Evolutionary conservation across 768 basidiomycete genomes (phyloP).

Genomic region (Pleurotus ostreatus): DNA sequence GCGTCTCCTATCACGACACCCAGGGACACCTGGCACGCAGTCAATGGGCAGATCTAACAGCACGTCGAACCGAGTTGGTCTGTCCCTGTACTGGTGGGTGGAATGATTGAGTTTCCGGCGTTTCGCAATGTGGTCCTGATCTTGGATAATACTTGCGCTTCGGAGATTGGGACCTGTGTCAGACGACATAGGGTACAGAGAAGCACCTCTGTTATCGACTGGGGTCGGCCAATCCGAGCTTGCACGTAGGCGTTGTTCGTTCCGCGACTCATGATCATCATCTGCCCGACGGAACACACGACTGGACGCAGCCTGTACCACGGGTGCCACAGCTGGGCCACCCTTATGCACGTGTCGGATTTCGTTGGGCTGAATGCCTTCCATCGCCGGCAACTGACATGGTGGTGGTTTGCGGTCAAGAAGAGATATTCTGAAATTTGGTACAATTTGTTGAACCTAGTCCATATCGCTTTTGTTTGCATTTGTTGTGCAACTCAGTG

Average conservation of each 20-base stretch:
- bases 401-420: no score
- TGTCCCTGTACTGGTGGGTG: background rate
- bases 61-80: slow-evolving; percentile 3
- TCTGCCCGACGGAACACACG: background rate
- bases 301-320: background rate
- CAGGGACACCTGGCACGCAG: background rate
- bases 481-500: no score
- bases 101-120: background rate
- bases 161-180: background rate
- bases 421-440: no score
- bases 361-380: background rate
- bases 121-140: background rate
- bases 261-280: background rate
- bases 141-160: background rate
- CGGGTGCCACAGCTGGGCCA: background rate
- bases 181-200: background rate
- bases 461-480: no score
- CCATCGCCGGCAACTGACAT: background rate
- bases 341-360: background rate
- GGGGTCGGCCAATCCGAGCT: background rate
- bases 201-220: background rate
- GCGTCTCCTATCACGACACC: background rate
- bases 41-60: background rate
- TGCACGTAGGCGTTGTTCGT: background rate
- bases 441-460: no score